Base-by-base conservation (phyloP, 345 rosid genomes). In the Ceriops decandra region DNA sequence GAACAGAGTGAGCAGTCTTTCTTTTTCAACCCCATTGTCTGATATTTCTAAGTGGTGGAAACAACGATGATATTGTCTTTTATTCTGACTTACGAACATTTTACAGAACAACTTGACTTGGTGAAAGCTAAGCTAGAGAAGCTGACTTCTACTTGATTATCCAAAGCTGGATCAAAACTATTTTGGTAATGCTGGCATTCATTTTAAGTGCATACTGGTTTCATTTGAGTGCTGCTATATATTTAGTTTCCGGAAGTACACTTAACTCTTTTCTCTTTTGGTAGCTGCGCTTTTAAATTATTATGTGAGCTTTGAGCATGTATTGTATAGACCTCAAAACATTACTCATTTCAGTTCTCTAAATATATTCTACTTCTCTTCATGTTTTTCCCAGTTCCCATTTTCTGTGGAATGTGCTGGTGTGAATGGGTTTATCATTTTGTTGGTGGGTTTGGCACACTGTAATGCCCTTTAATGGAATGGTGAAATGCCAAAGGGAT, bases 81-180 rank as follows among this genome's bases (percentile, higher is more conserved):
- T 20, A 33, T 0, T 65, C 36, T 28, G 21, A 35, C 59, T 46
- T 28, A 58, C 33, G 21, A 61, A 57, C 36, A n/a, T 10, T 62
- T 28, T 60, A 79, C 90, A 86, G 90, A 79, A 52, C 79, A 74
- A 63, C 82, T 86, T 46, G 85, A 81, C 47, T 33, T 1, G 49
- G 81, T 76, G 8, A 86, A 79, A 74, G 66, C 78, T 5, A 76
- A 77, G 76, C 83, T 86, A 58, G 85, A 78, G 53, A 79, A 52
- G 80, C 66, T 74, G 62, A 80, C 60, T 38, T 65, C 57, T 32
- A 19, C 32, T 67, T 73, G 68, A 70, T 70, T 22, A 22, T 46
- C 36, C 57, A 46, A 46, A 56, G 26, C 57, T 36, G 19, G 64
- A 57, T 51, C 10, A 1, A 19, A 31, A 20, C 53, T 28, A 16